Conservation (phyloP, 1,139 yeast genomes). For the Candida tetrigidarum region DNA sequence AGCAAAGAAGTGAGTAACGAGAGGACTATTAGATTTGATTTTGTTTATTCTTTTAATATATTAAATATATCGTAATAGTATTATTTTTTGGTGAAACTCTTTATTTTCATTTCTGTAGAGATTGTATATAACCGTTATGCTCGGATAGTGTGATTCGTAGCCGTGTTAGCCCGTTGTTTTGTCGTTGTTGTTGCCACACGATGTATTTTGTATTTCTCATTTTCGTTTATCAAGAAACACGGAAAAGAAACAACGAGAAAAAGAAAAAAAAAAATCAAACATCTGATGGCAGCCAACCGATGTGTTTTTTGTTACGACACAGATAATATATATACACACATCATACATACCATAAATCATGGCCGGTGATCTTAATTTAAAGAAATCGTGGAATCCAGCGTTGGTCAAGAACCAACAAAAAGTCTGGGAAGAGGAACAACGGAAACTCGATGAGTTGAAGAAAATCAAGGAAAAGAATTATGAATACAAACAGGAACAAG, state of each 20-base stretch:
- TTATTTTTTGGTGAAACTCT: not conserved
- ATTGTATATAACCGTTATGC: too few relatives aligned
- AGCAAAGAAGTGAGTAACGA: too few relatives aligned
- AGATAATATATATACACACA: too few relatives aligned
- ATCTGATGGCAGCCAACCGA: not conserved
- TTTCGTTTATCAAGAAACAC: not conserved
- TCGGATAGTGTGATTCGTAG: too few relatives aligned
- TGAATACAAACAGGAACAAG: constrained; percentile 69
- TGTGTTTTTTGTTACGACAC: too few relatives aligned
- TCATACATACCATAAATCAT: constrained; percentile 19
- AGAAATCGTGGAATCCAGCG: constrained; percentile 97
- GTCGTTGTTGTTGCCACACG: not conserved
- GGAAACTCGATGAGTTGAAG: constrained; percentile 70
- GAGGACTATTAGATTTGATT: not conserved
- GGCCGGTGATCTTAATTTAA: constrained; percentile 85
- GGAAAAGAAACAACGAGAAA: not conserved
- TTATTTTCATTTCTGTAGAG: too few relatives aligned
- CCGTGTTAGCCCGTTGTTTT: not conserved
- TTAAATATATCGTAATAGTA: not conserved
- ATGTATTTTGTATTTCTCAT: not conserved
- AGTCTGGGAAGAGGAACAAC: constrained; percentile 86
- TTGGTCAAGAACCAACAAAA: constrained; percentile 81
- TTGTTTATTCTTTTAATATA: not conserved
- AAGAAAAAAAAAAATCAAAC: constrained; percentile 4
- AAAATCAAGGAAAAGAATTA: constrained; percentile 65